These are phyloP conservation scores for Chalaropsis ovoidea DNA, from an alignment of 2,329 filamentous ascomycete species.

Conservation along the genomic window DNA sequence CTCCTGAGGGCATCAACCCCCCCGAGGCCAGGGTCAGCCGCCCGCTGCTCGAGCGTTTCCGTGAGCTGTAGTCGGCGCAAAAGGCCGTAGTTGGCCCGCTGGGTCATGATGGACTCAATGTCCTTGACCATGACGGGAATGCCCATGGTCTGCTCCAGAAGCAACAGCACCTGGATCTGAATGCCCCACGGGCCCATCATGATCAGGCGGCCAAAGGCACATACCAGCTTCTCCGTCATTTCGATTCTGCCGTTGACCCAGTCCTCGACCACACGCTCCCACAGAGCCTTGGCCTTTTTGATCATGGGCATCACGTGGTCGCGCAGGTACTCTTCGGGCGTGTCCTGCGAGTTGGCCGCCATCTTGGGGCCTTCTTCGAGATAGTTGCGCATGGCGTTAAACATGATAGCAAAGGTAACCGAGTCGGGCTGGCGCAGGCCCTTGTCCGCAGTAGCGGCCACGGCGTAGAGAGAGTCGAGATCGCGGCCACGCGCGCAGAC, in stretches of 20 bases:
- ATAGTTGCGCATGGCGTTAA: conserved; percentile 59
- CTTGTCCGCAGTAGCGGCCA: conserved; percentile 62
- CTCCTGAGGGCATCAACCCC: not conserved
- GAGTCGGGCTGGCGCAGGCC: conserved; percentile 52
- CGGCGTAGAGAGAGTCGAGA: conserved; percentile 68
- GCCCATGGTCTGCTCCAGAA: conserved; percentile 74
- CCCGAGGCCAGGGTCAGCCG: not conserved
- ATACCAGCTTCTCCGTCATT: conserved; percentile 70
- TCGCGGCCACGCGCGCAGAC: conserved; percentile 67
- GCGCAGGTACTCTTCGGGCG: conserved; percentile 21
- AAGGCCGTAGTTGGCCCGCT: conserved; percentile 2
- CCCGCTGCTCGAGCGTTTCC: not conserved
- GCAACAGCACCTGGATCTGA: conserved; percentile 59
- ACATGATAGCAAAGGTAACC: conserved; percentile 69
- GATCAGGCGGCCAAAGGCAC: conserved; percentile 71
- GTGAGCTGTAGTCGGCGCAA: not conserved
- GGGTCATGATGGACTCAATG: conserved; percentile 21
- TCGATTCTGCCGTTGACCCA: conserved; percentile 62
- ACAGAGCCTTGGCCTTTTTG: conserved; percentile 60
- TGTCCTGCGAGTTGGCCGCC: conserved; percentile 26
- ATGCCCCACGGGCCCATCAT: conserved; percentile 54
- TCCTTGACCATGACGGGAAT: conserved; percentile 48
- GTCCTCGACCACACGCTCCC: conserved; percentile 66
- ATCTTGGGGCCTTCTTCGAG: conserved; percentile 29
- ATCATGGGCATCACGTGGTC: conserved; percentile 24